Conservation (phyloP, 495 filamentous ascomycete species). For the Xylaria palmicola region DNA sequence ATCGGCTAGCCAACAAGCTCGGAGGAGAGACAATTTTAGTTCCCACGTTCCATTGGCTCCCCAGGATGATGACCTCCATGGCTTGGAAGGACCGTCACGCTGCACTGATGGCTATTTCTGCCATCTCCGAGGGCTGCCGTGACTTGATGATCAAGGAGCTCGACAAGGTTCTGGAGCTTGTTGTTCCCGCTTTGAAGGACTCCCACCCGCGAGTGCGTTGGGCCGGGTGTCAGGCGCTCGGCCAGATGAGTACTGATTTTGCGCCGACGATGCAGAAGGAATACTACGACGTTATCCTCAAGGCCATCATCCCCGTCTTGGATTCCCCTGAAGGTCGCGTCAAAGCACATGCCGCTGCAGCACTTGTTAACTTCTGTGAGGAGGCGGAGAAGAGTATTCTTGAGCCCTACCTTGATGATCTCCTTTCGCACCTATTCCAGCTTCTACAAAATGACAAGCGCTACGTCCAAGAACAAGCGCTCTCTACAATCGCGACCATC, state of each 20-base stretch:
- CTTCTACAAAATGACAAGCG: conserved; percentile 87
- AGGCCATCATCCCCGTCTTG: conserved; percentile 89
- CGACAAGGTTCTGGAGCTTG: conserved; percentile 87
- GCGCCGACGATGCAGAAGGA: conserved; percentile 98
- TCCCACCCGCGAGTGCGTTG: conserved; percentile 93
- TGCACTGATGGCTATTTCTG: conserved; percentile 97
- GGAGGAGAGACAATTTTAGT: conserved; percentile 82
- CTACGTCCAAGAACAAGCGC: conserved; percentile 96
- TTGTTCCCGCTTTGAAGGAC: conserved; percentile 89
- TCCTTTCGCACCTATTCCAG: conserved; percentile 77
- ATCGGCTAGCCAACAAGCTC: conserved; percentile 94
- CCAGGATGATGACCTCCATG: conserved; percentile 93
- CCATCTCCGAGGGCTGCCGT: conserved; percentile 95
- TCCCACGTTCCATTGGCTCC: conserved; percentile 96
- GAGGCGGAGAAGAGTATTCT: conserved; percentile 92
- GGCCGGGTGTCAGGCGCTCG: conserved; percentile 97
- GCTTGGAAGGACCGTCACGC: conserved; percentile 96
- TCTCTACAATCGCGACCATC: conserved; percentile 98
- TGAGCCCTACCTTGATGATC: conserved; percentile 89
- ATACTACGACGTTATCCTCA: conserved; percentile 80
- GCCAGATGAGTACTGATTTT: conserved; percentile 99
- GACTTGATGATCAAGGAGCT: conserved; percentile 95
- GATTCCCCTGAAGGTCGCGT: conserved; percentile 88
- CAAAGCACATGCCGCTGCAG: conserved; percentile 94
- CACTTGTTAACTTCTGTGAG: conserved; percentile 98